Evolutionary conservation across 371 early-diverging fungal species (phyloP), one percentile per base, ranked within the genome.

Genomic region (Funneliformis caledonium): DNA sequence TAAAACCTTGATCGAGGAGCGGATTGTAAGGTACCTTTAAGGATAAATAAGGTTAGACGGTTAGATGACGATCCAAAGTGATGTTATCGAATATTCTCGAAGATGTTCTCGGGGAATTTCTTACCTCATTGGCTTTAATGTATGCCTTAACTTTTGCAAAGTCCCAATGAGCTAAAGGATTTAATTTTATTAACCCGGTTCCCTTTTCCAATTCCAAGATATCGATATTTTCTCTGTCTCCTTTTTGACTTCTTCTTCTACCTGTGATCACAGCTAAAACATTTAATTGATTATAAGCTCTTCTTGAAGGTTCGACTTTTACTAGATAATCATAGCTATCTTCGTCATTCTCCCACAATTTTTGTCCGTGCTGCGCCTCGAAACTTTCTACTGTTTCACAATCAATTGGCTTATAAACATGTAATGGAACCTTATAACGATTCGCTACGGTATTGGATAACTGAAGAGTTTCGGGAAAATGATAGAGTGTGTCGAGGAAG

Each of bases 251-350:
- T 50, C 96, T 88, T 67, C 97, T 92, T 31, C 97, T 94, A 60
- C 97, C 97, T 5, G 96, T 96, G 81, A 97, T 95, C 59, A 95
- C 91, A 6, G 93, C 94, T 60, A 88, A 88, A 33, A 93, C 96
- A 9, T 89, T 79, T 22, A 94, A 88, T 76, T 92, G 90, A 62
- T 89, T 88, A 86, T 96, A 96, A 37, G 97, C 94, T 26, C 97
- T 92, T 37, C 93, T 94, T 19, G 94, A 96, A 0, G 97, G 97
- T 82, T 97, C 97, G 31, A 96, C 97, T 83, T 97, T 97, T 83
- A 96, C 94, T 48, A 96, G 86, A 82, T 92, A 97, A 86, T 97
- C 95, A 85, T 97, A 97, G 16, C 89, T 88, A 78, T 92, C 91
- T 67, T 95, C 92, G 81, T 96, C 93, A 11, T 85, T 87, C 78